phyloP scores from a whole-genome alignment of 2,329 filamentous ascomycete species.

The Akanthomyces lecanii region DNA sequence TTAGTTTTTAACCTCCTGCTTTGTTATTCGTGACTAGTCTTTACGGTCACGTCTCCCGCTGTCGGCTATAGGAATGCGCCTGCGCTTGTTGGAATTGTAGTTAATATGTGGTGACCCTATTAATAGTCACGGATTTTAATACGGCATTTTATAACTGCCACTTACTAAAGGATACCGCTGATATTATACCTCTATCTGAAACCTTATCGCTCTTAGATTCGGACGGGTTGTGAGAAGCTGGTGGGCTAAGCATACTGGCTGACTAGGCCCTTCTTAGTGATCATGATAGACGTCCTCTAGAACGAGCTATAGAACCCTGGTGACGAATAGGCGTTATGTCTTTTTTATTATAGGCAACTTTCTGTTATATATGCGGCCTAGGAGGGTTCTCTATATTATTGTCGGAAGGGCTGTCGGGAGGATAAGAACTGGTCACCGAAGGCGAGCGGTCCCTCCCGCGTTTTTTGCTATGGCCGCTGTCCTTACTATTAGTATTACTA shows the following conservation, averaged over 20 bases:
- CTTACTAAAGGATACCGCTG: background rate
- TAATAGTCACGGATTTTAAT: constrained; percentile 5
- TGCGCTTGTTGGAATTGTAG: background rate
- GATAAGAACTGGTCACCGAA: background rate
- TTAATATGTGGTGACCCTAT: constrained; percentile 1
- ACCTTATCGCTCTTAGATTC: background rate
- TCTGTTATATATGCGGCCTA: background rate
- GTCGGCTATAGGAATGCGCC: background rate
- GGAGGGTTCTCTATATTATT: background rate
- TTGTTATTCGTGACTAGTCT: no score
- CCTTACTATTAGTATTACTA: background rate
- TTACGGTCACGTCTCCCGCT: no score
- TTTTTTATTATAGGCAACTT: background rate
- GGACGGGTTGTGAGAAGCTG: background rate
- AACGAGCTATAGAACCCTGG: background rate
- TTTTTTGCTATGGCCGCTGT: background rate
- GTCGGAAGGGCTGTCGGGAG: background rate
- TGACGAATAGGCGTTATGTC: background rate
- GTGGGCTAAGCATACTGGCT: constrained; percentile 1
- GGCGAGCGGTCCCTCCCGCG: background rate
- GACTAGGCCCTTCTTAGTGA: background rate
- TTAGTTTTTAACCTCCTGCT: no score
- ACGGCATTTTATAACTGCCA: constrained; percentile 1
- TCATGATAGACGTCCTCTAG: background rate
- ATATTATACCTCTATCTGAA: constrained; percentile 3